These are phyloP conservation scores for Metarhizium guizhouense DNA, from an alignment of 2,329 filamentous ascomycete genomes.

Conservation along the genomic window DNA sequence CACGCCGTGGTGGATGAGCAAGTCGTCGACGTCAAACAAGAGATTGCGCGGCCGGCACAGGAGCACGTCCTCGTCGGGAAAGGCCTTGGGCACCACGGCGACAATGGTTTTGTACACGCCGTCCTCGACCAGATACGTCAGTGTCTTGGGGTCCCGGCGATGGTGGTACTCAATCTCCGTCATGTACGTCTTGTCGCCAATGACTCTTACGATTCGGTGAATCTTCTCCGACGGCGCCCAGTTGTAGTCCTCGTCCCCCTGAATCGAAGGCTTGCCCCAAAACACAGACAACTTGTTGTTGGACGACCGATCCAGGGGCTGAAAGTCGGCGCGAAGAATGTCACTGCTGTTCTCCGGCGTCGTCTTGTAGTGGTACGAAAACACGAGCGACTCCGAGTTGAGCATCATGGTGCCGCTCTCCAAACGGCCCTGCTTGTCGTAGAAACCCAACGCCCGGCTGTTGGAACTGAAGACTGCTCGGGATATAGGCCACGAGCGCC, in stretches of 20 bases:
- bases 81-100: slow-evolving; percentile 15
- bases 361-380: slow-evolving; percentile 26
- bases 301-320: slow-evolving; percentile 9
- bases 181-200: slow-evolving; percentile 17
- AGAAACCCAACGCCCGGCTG: not conserved
- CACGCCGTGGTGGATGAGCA: slow-evolving; percentile 23
- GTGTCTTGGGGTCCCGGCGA: slow-evolving; percentile 26
- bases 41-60: slow-evolving; percentile 18
- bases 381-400: slow-evolving; percentile 19
- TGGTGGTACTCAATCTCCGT: slow-evolving; percentile 25
- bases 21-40: slow-evolving; percentile 25
- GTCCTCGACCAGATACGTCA: slow-evolving; percentile 18
- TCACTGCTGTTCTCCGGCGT: slow-evolving; percentile 22
- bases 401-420: slow-evolving; percentile 17
- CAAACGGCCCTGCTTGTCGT: not conserved
- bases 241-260: slow-evolving; percentile 18
- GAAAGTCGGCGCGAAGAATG: slow-evolving; percentile 23
- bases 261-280: slow-evolving; percentile 22
- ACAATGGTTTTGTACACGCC: slow-evolving; percentile 13
- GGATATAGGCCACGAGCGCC: not conserved
- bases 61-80: slow-evolving; percentile 20
- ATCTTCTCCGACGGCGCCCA: slow-evolving; percentile 27
- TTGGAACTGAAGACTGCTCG: not conserved
- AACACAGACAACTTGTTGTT: slow-evolving; percentile 22
- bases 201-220: slow-evolving; percentile 21